Percentiles rank a stretch among this genome's conserved stretches.
phyloP scores from a whole-genome alignment of 371 early-diverging fungal genomes.

The Mucor sp. region DNA sequence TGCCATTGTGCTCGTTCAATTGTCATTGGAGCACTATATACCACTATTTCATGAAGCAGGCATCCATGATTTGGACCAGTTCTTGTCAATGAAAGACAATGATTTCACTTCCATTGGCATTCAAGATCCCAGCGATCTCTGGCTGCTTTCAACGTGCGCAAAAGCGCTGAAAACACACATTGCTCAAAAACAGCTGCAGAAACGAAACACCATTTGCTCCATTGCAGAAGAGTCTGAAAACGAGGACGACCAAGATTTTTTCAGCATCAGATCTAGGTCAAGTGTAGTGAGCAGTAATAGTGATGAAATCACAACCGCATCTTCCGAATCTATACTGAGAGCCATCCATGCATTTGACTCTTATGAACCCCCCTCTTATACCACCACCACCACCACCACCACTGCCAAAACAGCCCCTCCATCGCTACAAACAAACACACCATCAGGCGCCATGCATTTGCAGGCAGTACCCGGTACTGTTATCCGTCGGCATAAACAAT shows the following conservation, averaged over 20 bases:
- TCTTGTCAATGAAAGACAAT: conserved; percentile 26
- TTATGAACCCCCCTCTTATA: conserved; percentile 2
- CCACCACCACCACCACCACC: conserved; percentile 1
- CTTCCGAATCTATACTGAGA: conserved; percentile 13
- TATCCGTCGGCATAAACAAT: conserved; percentile 11
- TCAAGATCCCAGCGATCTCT: conserved; percentile 28
- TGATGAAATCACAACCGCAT: conserved; percentile 1
- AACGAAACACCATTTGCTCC: neutral
- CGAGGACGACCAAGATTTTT: neutral
- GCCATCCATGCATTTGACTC: conserved; percentile 36
- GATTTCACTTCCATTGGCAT: conserved; percentile 35
- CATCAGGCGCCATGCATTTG: conserved; percentile 14
- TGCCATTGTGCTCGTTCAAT: conserved; percentile 28
- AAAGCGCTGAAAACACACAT: conserved; percentile 28
- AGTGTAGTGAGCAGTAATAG: neutral
- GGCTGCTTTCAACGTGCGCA: conserved; percentile 24
- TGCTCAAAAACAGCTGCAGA: conserved; percentile 14
- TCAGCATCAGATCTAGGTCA: neutral
- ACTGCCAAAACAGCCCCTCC: neutral
- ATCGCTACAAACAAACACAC: conserved; percentile 17
- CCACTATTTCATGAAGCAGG: conserved; percentile 32
- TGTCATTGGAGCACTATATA: conserved; percentile 34
- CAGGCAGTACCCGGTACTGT: conserved; percentile 7
- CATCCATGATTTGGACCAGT: conserved; percentile 25
- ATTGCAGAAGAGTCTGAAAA: conserved; percentile 4